Percentiles rank a stretch among this genome's conserved stretches.
phyloP scores from a whole-genome alignment of 2,329 filamentous ascomycete genomes.

The Cordyceps fumosorosea region DNA sequence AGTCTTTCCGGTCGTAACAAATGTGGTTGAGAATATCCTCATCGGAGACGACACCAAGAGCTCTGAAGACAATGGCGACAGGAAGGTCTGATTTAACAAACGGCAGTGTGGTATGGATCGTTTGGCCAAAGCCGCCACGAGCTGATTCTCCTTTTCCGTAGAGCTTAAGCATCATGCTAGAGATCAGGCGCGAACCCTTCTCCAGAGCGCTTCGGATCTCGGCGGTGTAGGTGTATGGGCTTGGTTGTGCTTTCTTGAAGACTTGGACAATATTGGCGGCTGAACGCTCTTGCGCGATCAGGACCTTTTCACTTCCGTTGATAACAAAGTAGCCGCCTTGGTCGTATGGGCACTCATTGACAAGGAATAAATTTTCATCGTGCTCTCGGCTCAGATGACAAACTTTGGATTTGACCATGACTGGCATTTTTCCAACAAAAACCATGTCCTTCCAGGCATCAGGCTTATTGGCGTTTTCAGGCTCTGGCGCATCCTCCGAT shows the following conservation, averaged over 20 bases:
- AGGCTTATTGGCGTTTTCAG: conserved; percentile 44
- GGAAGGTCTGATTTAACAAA: conserved; percentile 93
- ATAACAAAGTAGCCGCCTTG: conserved; percentile 99
- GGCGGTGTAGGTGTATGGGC: conserved; percentile 84
- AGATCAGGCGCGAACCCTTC: conserved; percentile 91
- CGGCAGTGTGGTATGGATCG: conserved; percentile 83
- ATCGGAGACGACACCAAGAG: conserved; percentile 90
- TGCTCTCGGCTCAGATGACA: conserved; percentile 80
- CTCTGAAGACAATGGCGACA: conserved; percentile 91
- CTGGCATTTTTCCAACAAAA: conserved; percentile 90
- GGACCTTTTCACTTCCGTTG: conserved; percentile 96
- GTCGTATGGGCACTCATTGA: conserved; percentile 97
- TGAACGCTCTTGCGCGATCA: conserved; percentile 95
- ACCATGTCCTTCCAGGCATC: conserved; percentile 63
- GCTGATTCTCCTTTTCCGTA: conserved; percentile 81
- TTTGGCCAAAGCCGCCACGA: conserved; percentile 70
- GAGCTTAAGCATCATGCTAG: conserved; percentile 84
- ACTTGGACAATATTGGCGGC: conserved; percentile 98
- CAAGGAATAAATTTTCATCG: conserved; percentile 79
- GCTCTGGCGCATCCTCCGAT: conserved; percentile 47
- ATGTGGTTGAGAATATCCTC: conserved; percentile 98
- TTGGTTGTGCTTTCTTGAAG: conserved; percentile 94
- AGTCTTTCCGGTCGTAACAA: conserved; percentile 91
- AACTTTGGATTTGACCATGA: conserved; percentile 97
- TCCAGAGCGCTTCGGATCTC: conserved; percentile 96